Conservation (phyloP, 2,329 filamentous ascomycete genomes). For the Aciculosporium take region DNA sequence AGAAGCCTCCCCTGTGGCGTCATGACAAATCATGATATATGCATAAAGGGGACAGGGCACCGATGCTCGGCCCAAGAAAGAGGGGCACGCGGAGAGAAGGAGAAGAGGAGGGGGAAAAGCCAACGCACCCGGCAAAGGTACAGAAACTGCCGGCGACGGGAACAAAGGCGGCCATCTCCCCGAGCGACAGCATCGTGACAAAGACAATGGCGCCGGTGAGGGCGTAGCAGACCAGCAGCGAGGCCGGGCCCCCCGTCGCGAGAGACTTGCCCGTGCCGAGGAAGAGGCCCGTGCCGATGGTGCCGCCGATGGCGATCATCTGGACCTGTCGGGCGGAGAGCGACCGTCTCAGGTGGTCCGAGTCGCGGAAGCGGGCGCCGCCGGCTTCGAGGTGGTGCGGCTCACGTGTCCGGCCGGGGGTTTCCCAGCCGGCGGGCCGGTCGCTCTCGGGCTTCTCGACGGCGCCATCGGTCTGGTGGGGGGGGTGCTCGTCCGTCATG, state of each 20-base stretch:
- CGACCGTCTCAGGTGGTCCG: constrained; percentile 31
- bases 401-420: not conserved
- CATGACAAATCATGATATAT: too few relatives aligned
- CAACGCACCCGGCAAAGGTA: constrained; percentile 26
- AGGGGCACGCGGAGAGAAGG: too few relatives aligned
- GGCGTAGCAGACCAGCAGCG: constrained; percentile 38
- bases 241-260: constrained; percentile 44
- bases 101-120: too few relatives aligned
- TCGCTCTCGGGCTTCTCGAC: not conserved
- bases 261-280: constrained; percentile 47
- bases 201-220: constrained; percentile 45
- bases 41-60: too few relatives aligned
- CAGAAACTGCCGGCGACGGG: constrained; percentile 41
- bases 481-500: not conserved
- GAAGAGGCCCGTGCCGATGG: constrained; percentile 47
- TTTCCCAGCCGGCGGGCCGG: not conserved
- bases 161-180: constrained; percentile 44
- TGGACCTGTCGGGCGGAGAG: constrained; percentile 49
- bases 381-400: constrained; percentile 1
- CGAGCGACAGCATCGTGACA: constrained; percentile 42
- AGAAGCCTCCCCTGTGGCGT: too few relatives aligned
- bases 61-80: too few relatives aligned
- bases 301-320: constrained; percentile 51
- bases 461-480: not conserved
- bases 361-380: constrained; percentile 6